A percentile compares a stretch with the other conserved stretches of the same genome.
Conservation (phyloP, 2,329 filamentous ascomycete species). For the Ascochyta rabiei region DNA sequence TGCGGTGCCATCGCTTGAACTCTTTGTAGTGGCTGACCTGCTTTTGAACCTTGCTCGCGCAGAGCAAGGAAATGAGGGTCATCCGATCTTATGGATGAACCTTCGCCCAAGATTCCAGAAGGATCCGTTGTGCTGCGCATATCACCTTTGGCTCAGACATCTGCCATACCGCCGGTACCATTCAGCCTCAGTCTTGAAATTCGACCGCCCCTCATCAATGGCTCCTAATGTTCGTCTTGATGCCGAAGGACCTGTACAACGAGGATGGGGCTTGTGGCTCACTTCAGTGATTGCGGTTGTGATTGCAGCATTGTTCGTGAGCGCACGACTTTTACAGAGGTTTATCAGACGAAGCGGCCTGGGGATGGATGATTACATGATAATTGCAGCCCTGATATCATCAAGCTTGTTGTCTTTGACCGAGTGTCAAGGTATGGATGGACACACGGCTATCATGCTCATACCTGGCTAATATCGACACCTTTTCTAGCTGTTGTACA, state of each 20-base stretch:
- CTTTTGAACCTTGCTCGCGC: neutral
- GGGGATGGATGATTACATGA: conserved; percentile 32
- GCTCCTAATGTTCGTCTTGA: conserved; percentile 30
- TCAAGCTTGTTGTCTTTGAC: conserved; percentile 29
- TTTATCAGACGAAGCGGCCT: conserved; percentile 24
- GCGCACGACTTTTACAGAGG: conserved; percentile 25
- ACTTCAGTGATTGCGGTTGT: conserved; percentile 29
- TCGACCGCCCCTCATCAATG: conserved; percentile 14
- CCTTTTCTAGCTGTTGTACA: conserved; percentile 27
- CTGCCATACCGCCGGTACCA: conserved; percentile 1
- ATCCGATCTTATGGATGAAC: neutral
- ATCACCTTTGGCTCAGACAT: neutral
- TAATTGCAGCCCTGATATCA: conserved; percentile 26
- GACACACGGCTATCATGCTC: neutral
- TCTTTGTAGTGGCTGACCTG: neutral
- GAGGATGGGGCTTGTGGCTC: conserved; percentile 32
- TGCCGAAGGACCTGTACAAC: conserved; percentile 27
- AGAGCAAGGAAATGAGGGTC: neutral
- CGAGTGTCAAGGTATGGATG: conserved; percentile 30
- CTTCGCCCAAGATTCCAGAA: neutral
- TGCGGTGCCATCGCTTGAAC: neutral
- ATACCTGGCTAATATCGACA: neutral
- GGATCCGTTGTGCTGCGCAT: neutral
- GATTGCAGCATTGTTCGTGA: conserved; percentile 25
- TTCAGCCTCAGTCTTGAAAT: neutral